Percentiles rank a stretch among this genome's conserved stretches.
Conservation (phyloP, 371 early-diverging fungal species). For the Mortierella sp. region DNA sequence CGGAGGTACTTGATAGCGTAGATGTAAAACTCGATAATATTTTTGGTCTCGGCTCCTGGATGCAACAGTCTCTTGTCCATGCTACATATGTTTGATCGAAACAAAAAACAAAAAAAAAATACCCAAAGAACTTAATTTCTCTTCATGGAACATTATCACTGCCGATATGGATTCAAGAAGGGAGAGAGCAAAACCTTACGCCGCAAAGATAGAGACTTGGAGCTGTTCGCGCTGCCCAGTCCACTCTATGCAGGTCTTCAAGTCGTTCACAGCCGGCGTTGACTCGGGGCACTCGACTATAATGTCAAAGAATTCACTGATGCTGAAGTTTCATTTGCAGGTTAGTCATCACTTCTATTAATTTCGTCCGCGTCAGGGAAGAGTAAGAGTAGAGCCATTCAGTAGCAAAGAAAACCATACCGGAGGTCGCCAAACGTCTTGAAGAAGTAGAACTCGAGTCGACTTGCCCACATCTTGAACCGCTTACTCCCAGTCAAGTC, state of each 20-base stretch:
- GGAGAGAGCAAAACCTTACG: slow-evolving; percentile 29
- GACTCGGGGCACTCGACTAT: slow-evolving; percentile 76
- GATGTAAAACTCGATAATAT: slow-evolving; percentile 74
- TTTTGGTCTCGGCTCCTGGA: slow-evolving; percentile 71
- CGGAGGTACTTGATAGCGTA: slow-evolving; percentile 69
- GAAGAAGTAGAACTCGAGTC: slow-evolving; percentile 56
- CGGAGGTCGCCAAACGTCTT: slow-evolving; percentile 58
- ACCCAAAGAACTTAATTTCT: not conserved
- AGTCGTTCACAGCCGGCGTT: slow-evolving; percentile 64
- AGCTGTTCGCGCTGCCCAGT: slow-evolving; percentile 54
- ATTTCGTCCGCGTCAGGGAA: not conserved
- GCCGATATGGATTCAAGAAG: not conserved
- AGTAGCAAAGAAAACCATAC: slow-evolving; percentile 10
- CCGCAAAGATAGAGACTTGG: slow-evolving; percentile 36
- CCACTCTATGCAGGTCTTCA: slow-evolving; percentile 56
- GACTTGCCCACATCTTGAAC: slow-evolving; percentile 49
- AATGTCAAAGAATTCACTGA: slow-evolving; percentile 72
- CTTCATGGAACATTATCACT: not conserved
- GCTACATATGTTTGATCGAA: slow-evolving; percentile 36
- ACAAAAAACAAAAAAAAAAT: not conserved
- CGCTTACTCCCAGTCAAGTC: slow-evolving; percentile 30
- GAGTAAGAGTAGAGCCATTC: not conserved
- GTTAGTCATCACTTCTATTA: not conserved
- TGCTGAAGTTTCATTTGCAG: slow-evolving; percentile 31
- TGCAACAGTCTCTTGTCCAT: slow-evolving; percentile 72